Evolutionary conservation across 164 flowering plant genomes (phyloP).

Genomic region (Vitis riparia): DNA sequence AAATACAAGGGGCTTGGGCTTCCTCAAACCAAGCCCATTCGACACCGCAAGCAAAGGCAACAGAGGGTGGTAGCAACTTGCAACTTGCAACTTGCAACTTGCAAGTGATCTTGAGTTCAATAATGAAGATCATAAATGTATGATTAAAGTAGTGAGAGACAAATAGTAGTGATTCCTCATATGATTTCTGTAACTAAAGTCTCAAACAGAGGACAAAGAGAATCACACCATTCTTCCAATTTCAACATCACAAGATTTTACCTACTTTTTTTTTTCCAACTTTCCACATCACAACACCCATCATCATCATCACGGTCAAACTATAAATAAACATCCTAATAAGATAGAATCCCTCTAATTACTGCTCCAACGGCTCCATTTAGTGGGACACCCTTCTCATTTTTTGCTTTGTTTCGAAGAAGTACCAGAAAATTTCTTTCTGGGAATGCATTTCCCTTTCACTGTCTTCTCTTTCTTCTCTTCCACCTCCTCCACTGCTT

Average conservation of each 20-base stretch:
- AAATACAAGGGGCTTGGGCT: no score
- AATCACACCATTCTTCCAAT: neutral
- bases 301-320: neutral
- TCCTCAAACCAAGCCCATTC: neutral
- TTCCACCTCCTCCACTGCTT: constrained; percentile 18
- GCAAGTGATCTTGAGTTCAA: neutral
- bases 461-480: constrained; percentile 17
- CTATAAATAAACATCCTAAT: neutral
- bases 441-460: constrained; percentile 61
- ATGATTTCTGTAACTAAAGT: neutral
- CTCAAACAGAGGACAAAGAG: neutral
- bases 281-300: neutral
- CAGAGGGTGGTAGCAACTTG: neutral
- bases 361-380: neutral
- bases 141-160: neutral
- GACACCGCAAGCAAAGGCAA: neutral
- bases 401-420: constrained; percentile 14
- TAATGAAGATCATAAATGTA: neutral
- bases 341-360: neutral
- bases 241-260: neutral
- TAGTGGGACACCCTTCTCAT: constrained; percentile 1
- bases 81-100: neutral
- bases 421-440: constrained; percentile 24
- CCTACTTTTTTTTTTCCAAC: neutral
- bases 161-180: neutral